These are phyloP conservation scores for Sporothrix dimorphospora DNA, from an alignment of 2,329 filamentous ascomycete species.

Conservation along the genomic window DNA sequence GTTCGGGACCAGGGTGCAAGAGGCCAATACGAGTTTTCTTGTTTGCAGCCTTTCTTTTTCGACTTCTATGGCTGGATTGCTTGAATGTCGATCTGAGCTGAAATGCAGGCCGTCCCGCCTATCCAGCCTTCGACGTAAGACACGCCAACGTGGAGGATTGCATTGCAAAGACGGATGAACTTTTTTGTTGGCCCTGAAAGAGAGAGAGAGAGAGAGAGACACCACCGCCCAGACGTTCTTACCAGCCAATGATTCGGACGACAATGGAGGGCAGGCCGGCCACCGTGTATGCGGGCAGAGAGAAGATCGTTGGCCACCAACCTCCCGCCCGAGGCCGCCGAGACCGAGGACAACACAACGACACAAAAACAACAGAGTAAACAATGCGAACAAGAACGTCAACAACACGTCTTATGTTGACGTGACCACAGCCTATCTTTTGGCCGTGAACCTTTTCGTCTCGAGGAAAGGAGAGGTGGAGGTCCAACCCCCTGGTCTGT, in stretches of 20 bases:
- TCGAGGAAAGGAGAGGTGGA: neutral
- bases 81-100: slow-evolving; percentile 10
- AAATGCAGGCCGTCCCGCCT: neutral
- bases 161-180: neutral
- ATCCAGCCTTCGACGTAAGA: neutral
- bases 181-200: neutral
- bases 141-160: neutral
- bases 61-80: neutral
- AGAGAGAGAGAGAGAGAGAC: neutral
- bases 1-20: neutral
- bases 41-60: neutral
- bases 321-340: slow-evolving; percentile 1
- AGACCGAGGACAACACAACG: neutral
- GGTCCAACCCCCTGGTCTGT: slow-evolving; percentile 14
- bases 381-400: neutral
- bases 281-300: neutral
- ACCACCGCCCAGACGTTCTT: neutral
- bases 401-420: neutral
- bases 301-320: slow-evolving; percentile 11
- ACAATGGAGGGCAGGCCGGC: neutral
- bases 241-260: neutral
- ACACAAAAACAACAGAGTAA: neutral
- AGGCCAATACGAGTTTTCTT: neutral
- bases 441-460: neutral
- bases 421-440: neutral